A percentile compares a stretch with the other conserved stretches of the same genome.
Evolutionary conservation across 2,329 filamentous ascomycete species (phyloP).

Genomic region (Ascomycota sp.): DNA sequence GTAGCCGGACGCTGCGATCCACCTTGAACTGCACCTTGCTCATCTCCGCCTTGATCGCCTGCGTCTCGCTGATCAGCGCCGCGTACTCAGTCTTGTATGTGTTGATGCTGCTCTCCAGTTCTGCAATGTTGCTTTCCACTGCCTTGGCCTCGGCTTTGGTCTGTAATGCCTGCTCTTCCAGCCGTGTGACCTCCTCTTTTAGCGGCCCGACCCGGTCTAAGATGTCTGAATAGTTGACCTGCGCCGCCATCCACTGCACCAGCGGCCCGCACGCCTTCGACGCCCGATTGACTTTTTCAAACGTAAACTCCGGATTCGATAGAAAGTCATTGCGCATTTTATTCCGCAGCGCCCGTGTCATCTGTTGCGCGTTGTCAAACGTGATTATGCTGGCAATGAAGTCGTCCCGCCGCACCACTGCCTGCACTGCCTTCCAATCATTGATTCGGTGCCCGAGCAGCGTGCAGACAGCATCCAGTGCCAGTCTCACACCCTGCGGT

Average conservation of each 20-base stretch:
- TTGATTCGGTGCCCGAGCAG: conserved; percentile 73
- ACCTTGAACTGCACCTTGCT: conserved; percentile 92
- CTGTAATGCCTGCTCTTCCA: conserved; percentile 73
- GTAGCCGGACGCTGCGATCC: conserved; percentile 75
- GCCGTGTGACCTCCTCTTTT: conserved; percentile 64
- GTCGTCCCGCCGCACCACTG: conserved; percentile 72
- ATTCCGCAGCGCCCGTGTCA: conserved; percentile 60
- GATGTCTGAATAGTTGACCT: conserved; percentile 96
- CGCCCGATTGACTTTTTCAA: conserved; percentile 84
- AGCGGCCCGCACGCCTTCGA: conserved; percentile 92
- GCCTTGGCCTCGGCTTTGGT: conserved; percentile 86
- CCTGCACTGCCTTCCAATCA: conserved; percentile 80
- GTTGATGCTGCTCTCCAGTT: conserved; percentile 73
- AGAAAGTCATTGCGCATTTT: conserved; percentile 89
- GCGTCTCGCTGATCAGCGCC: conserved; percentile 83
- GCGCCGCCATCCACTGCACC: conserved; percentile 89
- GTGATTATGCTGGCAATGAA: conserved; percentile 96
- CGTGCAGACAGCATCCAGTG: conserved; percentile 89
- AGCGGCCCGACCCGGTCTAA: conserved; percentile 81
- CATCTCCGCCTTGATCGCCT: conserved; percentile 96
- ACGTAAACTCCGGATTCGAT: conserved; percentile 85
- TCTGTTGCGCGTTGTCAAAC: conserved; percentile 85
- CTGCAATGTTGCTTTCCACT: conserved; percentile 66
- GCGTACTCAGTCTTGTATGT: conserved; percentile 94
- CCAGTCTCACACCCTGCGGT: conserved; percentile 71